Evolutionary conservation across 129 eudicot species (phyloP), one percentile per base, ranked within the genome.

Genomic region (Arctium lappa): DNA sequence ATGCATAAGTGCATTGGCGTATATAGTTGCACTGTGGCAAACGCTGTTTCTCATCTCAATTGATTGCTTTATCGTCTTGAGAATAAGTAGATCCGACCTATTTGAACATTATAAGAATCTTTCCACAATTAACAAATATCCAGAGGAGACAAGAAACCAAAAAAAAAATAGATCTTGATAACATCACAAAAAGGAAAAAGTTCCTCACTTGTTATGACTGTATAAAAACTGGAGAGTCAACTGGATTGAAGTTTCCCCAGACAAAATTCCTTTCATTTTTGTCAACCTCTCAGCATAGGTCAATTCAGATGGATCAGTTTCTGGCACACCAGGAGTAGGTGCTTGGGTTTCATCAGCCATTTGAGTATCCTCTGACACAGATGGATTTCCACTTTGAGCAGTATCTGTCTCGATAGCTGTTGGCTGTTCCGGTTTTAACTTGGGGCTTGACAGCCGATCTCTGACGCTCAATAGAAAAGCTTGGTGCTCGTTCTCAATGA

Each of bases 11-110:
- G 99, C 99, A 42, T 95, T 95, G 1, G 99, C 97, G 85, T 91
- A 90, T 77, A 95, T 93, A 7, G 99, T 95, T 72, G 99, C 99
- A 89, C 99, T 95, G 82, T 95, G 99, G 76, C 99, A 95, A 74
- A 95, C 99, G 75, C 99, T 95, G 86, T 95, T 95, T 89, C 98
- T 91, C 98, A 91, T 95, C 88, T 95, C 99, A 37, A 95, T 95
- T 39, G 99, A 91, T 73, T 95, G 99, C 86, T 95, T 95, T 79
- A 95, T 95, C 15, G 97, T 95, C 92, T 95, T 95, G 0, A 95
- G 91, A 77, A 95, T 93, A 72, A 95, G 98, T 50, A 95, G 97
- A 85, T 95, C 99, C 73, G 99, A 95, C 93, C 99, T 95, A 79
- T 40, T 79, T 27, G n/a, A 7, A 38, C 66, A 60, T 62, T 27